Conservation (phyloP, 1,284 basidiomycete genomes). For the Cryptococcus hybrid region DNA sequence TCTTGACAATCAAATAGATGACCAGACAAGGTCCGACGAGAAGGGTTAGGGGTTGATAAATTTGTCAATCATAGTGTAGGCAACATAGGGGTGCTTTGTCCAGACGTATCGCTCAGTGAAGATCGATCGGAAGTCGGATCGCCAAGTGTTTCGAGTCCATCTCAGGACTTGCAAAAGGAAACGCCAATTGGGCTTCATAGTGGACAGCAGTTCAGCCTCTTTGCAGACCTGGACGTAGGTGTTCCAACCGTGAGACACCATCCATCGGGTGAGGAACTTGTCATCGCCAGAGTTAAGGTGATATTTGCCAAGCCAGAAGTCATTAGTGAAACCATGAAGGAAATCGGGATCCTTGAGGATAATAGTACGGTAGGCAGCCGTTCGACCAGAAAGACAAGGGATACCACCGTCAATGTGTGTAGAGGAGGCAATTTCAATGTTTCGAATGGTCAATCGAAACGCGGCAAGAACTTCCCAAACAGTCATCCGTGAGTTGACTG, state of each 20-base stretch:
- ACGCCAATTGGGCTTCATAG: constrained; percentile 94
- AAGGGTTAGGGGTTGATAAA: constrained; percentile 83
- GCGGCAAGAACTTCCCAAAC: constrained; percentile 92
- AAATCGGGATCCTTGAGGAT: constrained; percentile 93
- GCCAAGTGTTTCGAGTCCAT: constrained; percentile 92
- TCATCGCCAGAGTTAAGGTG: constrained; percentile 90
- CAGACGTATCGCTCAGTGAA: constrained; percentile 85
- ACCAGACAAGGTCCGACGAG: constrained; percentile 78
- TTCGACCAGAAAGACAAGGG: constrained; percentile 85
- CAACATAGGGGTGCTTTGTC: constrained; percentile 84
- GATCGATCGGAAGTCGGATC: constrained; percentile 78
- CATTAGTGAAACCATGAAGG: constrained; percentile 86
- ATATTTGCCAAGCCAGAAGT: constrained; percentile 88
- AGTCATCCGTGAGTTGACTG: constrained; percentile 72
- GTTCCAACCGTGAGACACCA: constrained; percentile 90
- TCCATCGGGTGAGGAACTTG: constrained; percentile 94
- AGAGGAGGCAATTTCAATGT: constrained; percentile 83
- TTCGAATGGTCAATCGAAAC: constrained; percentile 84
- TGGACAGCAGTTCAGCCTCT: constrained; percentile 83
- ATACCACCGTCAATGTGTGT: constrained; percentile 91
- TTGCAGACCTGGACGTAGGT: constrained; percentile 89
- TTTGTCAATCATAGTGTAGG: constrained; percentile 92
- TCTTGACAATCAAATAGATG: constrained; percentile 71
- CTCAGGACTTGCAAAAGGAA: constrained; percentile 88
- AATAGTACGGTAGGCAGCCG: constrained; percentile 86